Conservation (phyloP, 768 basidiomycete species). For the Boletus vermiculosoides region DNA sequence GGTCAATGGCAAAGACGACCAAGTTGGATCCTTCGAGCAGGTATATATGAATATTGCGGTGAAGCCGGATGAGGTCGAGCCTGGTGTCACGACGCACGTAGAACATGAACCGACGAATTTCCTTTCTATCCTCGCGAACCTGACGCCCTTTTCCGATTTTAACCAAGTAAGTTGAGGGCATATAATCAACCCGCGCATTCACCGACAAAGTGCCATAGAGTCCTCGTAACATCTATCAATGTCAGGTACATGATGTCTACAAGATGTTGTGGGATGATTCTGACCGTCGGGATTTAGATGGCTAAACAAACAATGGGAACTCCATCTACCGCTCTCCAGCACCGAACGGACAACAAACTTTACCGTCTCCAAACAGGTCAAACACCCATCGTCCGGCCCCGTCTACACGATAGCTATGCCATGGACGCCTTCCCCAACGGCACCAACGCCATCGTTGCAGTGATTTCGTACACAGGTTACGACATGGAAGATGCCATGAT, state of each 20-base stretch:
- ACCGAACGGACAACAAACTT: conserved; percentile 97
- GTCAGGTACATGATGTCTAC: conserved; percentile 56
- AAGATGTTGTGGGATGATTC: not conserved
- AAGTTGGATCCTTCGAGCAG: conserved; percentile 95
- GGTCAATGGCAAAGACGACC: conserved; percentile 80
- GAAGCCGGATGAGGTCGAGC: conserved; percentile 79
- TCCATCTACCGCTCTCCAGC: conserved; percentile 85
- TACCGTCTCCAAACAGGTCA: conserved; percentile 96
- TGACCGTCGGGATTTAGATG: conserved; percentile 61
- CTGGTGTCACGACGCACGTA: conserved; percentile 80
- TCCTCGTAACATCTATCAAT: conserved; percentile 91
- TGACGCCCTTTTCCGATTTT: conserved; percentile 99
- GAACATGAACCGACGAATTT: conserved; percentile 96
- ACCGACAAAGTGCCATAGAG: conserved; percentile 43
- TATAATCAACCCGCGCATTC: not conserved
- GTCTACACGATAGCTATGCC: conserved; percentile 88
- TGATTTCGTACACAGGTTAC: conserved; percentile 99
- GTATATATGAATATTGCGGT: conserved; percentile 99
- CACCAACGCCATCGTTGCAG: conserved; percentile 97
- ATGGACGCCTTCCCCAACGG: conserved; percentile 99
- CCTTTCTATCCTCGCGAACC: conserved; percentile 92
- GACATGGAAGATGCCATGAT: conserved; percentile 99
- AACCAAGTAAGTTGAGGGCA: conserved; percentile 69
- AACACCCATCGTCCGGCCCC: conserved; percentile 90
- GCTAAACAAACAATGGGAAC: conserved; percentile 99